Percentiles rank a stretch among this genome's conserved stretches.
phyloP scores from a whole-genome alignment of 176 grass and related monocot species.

The Avena sativa region DNA sequence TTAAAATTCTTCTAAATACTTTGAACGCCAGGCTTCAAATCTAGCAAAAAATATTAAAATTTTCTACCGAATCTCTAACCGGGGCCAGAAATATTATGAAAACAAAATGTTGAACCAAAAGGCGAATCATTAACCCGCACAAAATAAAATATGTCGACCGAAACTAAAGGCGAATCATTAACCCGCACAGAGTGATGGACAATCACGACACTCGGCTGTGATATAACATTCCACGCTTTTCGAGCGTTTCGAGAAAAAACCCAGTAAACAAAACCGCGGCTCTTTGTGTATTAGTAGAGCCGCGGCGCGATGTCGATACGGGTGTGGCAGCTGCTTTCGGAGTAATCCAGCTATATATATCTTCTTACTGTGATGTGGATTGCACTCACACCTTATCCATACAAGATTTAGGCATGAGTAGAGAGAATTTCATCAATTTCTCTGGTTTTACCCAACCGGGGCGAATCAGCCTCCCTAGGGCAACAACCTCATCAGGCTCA shows the following conservation, averaged over 20 bases:
- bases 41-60: too few species aligned
- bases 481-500: constrained; percentile 50
- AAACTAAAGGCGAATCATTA: neutral
- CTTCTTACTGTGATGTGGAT: neutral
- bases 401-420: neutral
- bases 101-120: too few species aligned
- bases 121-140: too few species aligned
- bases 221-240: constrained; percentile 39
- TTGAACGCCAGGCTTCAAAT: too few species aligned
- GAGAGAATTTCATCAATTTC: constrained; percentile 32
- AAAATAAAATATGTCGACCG: neutral
- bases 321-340: neutral
- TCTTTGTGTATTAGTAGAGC: neutral
- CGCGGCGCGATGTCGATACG: neutral
- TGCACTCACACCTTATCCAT: neutral
- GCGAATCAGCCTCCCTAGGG: constrained; percentile 13
- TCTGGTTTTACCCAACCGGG: constrained; percentile 10
- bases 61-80: too few species aligned
- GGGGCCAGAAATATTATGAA: too few species aligned
- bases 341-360: neutral
- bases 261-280: neutral
- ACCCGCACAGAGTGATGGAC: neutral
- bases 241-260: neutral
- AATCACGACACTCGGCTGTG: neutral
- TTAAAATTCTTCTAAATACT: too few species aligned